Base-by-base conservation (phyloP, 805 yeast species). In the Tetrapisispora pingtungensis region DNA sequence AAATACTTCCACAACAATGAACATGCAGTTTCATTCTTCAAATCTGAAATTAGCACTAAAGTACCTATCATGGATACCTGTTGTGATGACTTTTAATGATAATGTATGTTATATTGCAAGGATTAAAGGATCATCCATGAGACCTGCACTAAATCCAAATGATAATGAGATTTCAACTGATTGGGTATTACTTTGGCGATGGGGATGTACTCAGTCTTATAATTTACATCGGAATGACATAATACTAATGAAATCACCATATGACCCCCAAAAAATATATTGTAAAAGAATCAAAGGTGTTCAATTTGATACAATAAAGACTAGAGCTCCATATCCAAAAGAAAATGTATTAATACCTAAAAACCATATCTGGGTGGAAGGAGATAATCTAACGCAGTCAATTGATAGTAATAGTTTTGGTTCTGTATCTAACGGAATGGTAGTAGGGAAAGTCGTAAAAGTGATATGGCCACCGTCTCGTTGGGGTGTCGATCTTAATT, bases 361-460 rank as follows among this genome's bases (percentile, higher is more conserved):
- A 44, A 81, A 79, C 55, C 97, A 90, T 58, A 53, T 86, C 7
- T 90, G 97, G 97, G 88, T 88, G 0, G 97, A 90, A 61, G 97
- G 97, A 7, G 97, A 90, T 61, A 88, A 86, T 58, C 63, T 76
- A 14, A 71, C 70, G 38, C 90, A 82, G 55, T 81, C 95, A 0
- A 68, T 88, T 1, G 97, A 90, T 64, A 80, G 90, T 42, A 89
- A 88, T 61, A 75, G 73, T 8, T 90, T 84, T 66, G 97, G 97
- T 0, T 95, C 97, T 0, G 74, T 90, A 0, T 81, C 95, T 14
- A 73, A 78, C 33, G 96, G 90, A 0, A 65, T 90, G 46, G 80
- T 88, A 19, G 56, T 84, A 10, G 97, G 96, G 1, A 83, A 78
- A 55, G 95, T 83, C 1, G 68, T 75, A 1, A 63, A 66, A 37